Percentiles rank a stretch among this genome's conserved stretches.
Conservation (phyloP, 2,329 filamentous ascomycete species). For the Fusarium ramigenum region DNA sequence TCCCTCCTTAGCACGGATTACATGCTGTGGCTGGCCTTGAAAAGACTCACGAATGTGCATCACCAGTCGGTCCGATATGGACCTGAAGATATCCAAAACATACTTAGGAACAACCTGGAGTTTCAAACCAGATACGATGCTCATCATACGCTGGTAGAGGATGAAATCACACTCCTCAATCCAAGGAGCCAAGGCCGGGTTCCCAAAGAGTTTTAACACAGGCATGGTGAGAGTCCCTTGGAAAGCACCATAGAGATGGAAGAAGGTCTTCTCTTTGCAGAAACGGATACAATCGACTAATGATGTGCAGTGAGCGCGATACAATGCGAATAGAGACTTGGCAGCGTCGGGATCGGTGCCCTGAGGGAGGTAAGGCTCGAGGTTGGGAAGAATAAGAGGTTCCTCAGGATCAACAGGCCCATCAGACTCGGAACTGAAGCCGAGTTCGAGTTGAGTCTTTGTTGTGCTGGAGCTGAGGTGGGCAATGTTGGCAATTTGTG, state of each 20-base stretch:
- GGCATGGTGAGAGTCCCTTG: slow-evolving; percentile 96
- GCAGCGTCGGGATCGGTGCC: slow-evolving; percentile 89
- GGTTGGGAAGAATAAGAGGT: slow-evolving; percentile 82
- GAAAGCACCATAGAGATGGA: slow-evolving; percentile 93
- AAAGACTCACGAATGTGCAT: slow-evolving; percentile 86
- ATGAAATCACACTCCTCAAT: slow-evolving; percentile 95
- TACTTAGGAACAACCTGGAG: slow-evolving; percentile 90
- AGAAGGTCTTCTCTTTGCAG: slow-evolving; percentile 96
- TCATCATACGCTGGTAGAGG: slow-evolving; percentile 97
- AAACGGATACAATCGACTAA: slow-evolving; percentile 95
- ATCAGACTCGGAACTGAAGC: slow-evolving; percentile 68
- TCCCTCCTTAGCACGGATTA: slow-evolving; percentile 85
- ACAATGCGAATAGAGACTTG: slow-evolving; percentile 85
- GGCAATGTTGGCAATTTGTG: slow-evolving; percentile 65
- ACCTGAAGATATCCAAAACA: slow-evolving; percentile 86
- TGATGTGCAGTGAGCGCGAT: slow-evolving; percentile 94
- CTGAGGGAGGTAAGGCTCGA: slow-evolving; percentile 80
- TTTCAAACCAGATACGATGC: slow-evolving; percentile 86
- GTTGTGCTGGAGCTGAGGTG: slow-evolving; percentile 65
- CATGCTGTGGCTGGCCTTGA: slow-evolving; percentile 83
- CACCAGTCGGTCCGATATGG: slow-evolving; percentile 84
- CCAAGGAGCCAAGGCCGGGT: slow-evolving; percentile 86
- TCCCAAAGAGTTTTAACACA: slow-evolving; percentile 89
- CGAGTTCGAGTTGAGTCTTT: slow-evolving; percentile 68
- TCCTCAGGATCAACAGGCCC: slow-evolving; percentile 67